Conservation (phyloP, 2,329 filamentous ascomycete genomes). For the Pestalotiopsis sp. region DNA sequence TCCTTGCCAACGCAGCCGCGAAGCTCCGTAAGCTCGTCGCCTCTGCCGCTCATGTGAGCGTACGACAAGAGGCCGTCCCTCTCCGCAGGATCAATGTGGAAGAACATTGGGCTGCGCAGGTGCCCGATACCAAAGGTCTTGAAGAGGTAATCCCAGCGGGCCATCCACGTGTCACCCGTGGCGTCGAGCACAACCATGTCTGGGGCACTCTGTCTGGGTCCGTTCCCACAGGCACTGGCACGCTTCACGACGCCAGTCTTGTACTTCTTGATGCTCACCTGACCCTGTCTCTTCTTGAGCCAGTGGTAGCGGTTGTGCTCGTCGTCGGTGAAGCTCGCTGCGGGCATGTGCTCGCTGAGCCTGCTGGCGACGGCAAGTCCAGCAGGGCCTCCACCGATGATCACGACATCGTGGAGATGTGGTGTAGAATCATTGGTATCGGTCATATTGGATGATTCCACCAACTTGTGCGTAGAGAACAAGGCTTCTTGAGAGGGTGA, state of each 20-base stretch:
- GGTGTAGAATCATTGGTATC: conserved; percentile 16
- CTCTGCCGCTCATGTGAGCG: conserved; percentile 62
- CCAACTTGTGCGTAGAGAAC: background rate
- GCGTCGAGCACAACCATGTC: conserved; percentile 69
- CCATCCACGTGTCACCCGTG: conserved; percentile 66
- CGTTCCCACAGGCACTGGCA: conserved; percentile 25
- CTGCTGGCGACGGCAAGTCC: conserved; percentile 75
- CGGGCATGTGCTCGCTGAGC: conserved; percentile 72
- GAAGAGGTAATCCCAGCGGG: conserved; percentile 72
- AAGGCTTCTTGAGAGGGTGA: background rate
- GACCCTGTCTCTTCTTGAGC: conserved; percentile 67
- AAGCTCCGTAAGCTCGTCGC: conserved; percentile 70
- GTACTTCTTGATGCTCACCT: conserved; percentile 59
- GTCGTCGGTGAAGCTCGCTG: conserved; percentile 80
- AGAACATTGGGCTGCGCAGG: conserved; percentile 80
- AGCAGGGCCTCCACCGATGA: conserved; percentile 75
- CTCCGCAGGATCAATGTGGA: conserved; percentile 77
- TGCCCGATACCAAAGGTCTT: conserved; percentile 69
- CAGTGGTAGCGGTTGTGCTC: conserved; percentile 83
- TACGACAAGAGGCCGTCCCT: conserved; percentile 74
- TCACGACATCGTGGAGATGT: conserved; percentile 66
- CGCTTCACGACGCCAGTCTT: conserved; percentile 39
- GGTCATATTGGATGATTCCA: conserved; percentile 15
- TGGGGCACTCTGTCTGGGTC: conserved; percentile 34
- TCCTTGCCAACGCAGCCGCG: conserved; percentile 77